Evolutionary conservation across 108 stramenopile species (phyloP).

Genomic region (Skeletonema tropicum): DNA sequence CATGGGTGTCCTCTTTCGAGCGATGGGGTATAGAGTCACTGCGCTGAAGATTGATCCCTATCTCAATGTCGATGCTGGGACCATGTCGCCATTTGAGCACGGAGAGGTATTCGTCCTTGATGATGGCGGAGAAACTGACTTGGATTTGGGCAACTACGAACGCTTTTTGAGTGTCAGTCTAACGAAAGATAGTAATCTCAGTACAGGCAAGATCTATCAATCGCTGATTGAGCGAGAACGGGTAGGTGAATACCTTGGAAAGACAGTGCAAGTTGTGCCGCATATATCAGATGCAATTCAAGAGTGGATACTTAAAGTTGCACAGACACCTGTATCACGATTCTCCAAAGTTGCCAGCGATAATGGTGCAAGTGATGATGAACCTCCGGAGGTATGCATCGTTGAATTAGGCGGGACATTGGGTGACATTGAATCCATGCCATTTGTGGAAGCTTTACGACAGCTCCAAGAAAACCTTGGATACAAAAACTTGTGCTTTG

Average conservation of each 20-base stretch:
- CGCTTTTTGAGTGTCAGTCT: slow-evolving; percentile 91
- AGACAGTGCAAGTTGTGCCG: slow-evolving; percentile 97
- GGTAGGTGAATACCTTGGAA: slow-evolving; percentile 97
- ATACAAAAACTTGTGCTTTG: slow-evolving; percentile 71
- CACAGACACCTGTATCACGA: slow-evolving; percentile 69
- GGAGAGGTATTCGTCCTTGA: slow-evolving; percentile 94
- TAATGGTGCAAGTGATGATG: slow-evolving; percentile 33
- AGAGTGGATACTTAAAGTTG: slow-evolving; percentile 84
- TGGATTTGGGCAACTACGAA: slow-evolving; percentile 99
- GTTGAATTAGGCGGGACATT: slow-evolving; percentile 89
- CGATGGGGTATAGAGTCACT: slow-evolving; percentile 92
- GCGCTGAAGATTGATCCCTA: slow-evolving; percentile 99
- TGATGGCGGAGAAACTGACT: slow-evolving; percentile 98
- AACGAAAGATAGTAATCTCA: slow-evolving; percentile 94
- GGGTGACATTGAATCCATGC: slow-evolving; percentile 83
- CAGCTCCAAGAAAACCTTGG: slow-evolving; percentile 61
- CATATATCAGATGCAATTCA: slow-evolving; percentile 92
- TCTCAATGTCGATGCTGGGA: slow-evolving; percentile 97
- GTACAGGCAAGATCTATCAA: slow-evolving; percentile 97
- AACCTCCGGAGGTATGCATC: slow-evolving; percentile 83
- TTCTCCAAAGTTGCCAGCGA: slow-evolving; percentile 19
- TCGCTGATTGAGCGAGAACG: slow-evolving; percentile 94
- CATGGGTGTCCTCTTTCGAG: slow-evolving; percentile 95
- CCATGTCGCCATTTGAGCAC: slow-evolving; percentile 96
- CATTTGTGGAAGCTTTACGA: slow-evolving; percentile 63